A percentile compares a stretch with the other conserved stretches of the same genome.
Evolutionary conservation across 495 filamentous ascomycete species (phyloP).

Genomic region (Penicillium arizonense): DNA sequence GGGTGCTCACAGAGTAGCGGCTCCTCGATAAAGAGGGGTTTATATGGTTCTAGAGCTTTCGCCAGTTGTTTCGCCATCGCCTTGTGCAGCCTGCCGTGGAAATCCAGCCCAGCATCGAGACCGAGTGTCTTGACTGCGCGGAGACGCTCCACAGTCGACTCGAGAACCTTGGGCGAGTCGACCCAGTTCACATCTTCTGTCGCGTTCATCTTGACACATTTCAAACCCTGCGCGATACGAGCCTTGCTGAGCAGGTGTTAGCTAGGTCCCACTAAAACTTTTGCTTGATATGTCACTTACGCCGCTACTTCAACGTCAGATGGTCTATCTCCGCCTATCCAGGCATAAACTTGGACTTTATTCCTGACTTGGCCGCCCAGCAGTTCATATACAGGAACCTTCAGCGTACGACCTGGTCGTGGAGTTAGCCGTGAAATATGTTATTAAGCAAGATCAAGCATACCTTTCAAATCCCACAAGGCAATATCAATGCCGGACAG

Average conservation of each 20-base stretch:
- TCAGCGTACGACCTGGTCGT: too few species aligned
- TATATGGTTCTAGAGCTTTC: slow-evolving; percentile 67
- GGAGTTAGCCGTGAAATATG: too few species aligned
- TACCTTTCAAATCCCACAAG: slow-evolving; percentile 74
- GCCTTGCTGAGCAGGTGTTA: slow-evolving; percentile 36
- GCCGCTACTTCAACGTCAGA: slow-evolving; percentile 63
- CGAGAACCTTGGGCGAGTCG: slow-evolving; percentile 64
- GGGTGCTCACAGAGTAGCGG: slow-evolving; percentile 72
- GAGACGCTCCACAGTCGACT: slow-evolving; percentile 64
- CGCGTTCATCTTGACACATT: slow-evolving; percentile 79
- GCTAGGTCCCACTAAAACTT: too few species aligned
- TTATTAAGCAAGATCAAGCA: too few species aligned
- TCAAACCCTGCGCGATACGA: slow-evolving; percentile 72
- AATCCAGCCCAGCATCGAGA: slow-evolving; percentile 73
- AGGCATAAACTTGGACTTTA: slow-evolving; percentile 77
- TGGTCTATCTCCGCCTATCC: slow-evolving; percentile 84
- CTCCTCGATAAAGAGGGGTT: slow-evolving; percentile 78
- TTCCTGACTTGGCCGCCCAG: slow-evolving; percentile 74
- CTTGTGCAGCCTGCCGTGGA: slow-evolving; percentile 75
- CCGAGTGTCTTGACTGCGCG: slow-evolving; percentile 69
- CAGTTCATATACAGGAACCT: slow-evolving; percentile 70
- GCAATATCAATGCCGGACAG: slow-evolving; percentile 80
- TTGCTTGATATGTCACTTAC: slow-evolving; percentile 12
- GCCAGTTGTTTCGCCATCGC: slow-evolving; percentile 82
- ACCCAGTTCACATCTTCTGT: slow-evolving; percentile 81